Evolutionary conservation across 1,284 basidiomycete species (phyloP).

Genomic region (Xanthoconium separans): DNA sequence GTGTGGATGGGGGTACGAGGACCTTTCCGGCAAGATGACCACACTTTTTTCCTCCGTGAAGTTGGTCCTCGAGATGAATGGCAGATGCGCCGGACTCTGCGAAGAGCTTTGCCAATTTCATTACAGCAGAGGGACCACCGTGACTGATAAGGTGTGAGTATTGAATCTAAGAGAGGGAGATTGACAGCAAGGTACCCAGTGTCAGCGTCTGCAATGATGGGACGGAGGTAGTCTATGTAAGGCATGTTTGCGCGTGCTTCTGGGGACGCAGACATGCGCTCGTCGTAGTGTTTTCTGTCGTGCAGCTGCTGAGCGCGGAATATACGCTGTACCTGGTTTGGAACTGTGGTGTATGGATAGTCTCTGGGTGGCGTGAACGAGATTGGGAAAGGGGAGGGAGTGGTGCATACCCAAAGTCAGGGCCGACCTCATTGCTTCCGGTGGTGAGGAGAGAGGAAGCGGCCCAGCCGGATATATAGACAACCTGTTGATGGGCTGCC

Average conservation of each 20-base stretch:
- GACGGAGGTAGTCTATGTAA: constrained; percentile 86
- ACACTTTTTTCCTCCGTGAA: constrained; percentile 93
- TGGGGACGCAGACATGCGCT: constrained; percentile 67
- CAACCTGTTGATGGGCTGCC: constrained; percentile 91
- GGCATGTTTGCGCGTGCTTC: constrained; percentile 68
- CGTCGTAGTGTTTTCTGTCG: constrained; percentile 86
- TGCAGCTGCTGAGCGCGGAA: constrained; percentile 86
- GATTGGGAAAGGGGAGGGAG: not conserved
- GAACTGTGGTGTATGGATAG: constrained; percentile 93
- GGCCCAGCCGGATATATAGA: constrained; percentile 96
- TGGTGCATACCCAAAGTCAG: constrained; percentile 84
- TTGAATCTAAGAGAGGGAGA: not conserved
- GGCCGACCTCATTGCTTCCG: constrained; percentile 93
- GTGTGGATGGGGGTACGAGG: constrained; percentile 84
- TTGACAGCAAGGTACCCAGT: constrained; percentile 62
- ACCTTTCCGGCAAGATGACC: constrained; percentile 95
- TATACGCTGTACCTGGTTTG: constrained; percentile 86
- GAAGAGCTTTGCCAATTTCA: constrained; percentile 94
- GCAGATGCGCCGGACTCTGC: constrained; percentile 90
- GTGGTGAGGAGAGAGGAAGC: constrained; percentile 87
- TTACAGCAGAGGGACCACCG: constrained; percentile 91
- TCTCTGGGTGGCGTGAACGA: constrained; percentile 48
- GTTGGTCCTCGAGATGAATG: constrained; percentile 90
- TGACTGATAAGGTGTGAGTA: constrained; percentile 50
- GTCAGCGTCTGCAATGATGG: constrained; percentile 94